phyloP scores from a whole-genome alignment of 208 protist genomes.

The Vickermania ingenoplastis region DNA sequence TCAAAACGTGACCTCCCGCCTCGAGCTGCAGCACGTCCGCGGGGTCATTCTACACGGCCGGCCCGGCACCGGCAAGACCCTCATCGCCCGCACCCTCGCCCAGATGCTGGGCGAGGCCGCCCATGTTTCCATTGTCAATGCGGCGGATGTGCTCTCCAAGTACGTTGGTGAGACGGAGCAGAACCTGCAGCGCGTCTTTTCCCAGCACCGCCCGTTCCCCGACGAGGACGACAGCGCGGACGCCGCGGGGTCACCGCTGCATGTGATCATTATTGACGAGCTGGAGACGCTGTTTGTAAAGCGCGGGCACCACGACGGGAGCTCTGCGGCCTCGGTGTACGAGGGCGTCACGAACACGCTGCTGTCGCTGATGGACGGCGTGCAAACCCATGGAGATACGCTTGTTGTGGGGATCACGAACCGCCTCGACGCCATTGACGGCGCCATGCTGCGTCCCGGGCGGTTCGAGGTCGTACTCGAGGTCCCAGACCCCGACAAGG shows the following conservation, averaged over 20 bases:
- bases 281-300: conserved; percentile 98
- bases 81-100: conserved; percentile 98
- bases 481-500: conserved; percentile 72
- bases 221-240: conserved; percentile 12
- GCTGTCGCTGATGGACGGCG: conserved; percentile 91
- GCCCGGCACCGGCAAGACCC: conserved; percentile 99
- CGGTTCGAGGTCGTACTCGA: conserved; percentile 92
- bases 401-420: conserved; percentile 94
- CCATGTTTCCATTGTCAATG: conserved; percentile 89
- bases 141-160: conserved; percentile 97
- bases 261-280: conserved; percentile 99
- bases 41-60: conserved; percentile 98
- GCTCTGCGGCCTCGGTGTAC: conserved; percentile 91
- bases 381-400: conserved; percentile 81
- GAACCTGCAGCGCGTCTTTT: conserved; percentile 98
- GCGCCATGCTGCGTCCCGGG: conserved; percentile 88
- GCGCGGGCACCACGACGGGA: conserved; percentile 87
- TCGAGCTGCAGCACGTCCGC: conserved; percentile 96
- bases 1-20: conserved; percentile 35
- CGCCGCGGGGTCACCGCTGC: conserved; percentile 47
- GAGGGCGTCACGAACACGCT: conserved; percentile 99
- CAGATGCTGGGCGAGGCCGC: conserved; percentile 90
- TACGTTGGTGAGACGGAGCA: conserved; percentile 99
- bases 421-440: conserved; percentile 81
- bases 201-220: conserved; percentile 11